These are phyloP conservation scores for Rhinocladiella similis DNA, from an alignment of 2,329 filamentous ascomycete species.

Conservation along the genomic window DNA sequence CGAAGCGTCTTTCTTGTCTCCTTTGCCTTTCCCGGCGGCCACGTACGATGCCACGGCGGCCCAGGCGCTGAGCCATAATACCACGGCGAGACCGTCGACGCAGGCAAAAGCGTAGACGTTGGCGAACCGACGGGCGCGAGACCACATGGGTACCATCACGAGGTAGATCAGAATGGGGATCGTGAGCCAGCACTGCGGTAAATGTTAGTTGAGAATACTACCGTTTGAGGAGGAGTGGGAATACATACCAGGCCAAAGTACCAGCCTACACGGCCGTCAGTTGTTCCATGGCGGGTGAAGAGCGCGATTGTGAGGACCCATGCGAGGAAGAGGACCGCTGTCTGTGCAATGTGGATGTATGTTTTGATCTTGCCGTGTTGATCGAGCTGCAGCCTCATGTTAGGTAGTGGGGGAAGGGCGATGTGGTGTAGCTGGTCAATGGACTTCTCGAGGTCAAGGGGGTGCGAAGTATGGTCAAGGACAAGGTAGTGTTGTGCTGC, in stretches of 20 bases:
- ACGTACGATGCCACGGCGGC: slow-evolving; percentile 59
- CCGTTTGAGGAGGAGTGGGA: no score
- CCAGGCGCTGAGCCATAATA: slow-evolving; percentile 63
- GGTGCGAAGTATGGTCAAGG: no score
- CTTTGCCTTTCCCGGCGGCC: slow-evolving; percentile 53
- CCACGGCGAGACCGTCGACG: slow-evolving; percentile 54
- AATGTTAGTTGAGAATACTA: no score
- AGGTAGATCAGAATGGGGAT: slow-evolving; percentile 61
- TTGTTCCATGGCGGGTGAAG: slow-evolving; percentile 54
- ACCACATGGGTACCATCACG: slow-evolving; percentile 61
- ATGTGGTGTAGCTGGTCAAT: neutral
- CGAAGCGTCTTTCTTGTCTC: slow-evolving; percentile 43
- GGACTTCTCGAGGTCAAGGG: no score
- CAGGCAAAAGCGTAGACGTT: slow-evolving; percentile 61
- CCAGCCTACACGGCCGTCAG: slow-evolving; percentile 56
- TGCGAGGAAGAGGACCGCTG: slow-evolving; percentile 57
- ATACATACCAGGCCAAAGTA: slow-evolving; percentile 48
- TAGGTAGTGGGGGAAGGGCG: neutral
- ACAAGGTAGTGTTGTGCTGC: no score
- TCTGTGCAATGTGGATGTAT: slow-evolving; percentile 55
- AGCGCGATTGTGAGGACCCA: slow-evolving; percentile 60
- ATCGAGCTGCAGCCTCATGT: slow-evolving; percentile 28
- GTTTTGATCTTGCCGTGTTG: slow-evolving; percentile 57
- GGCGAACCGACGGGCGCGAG: slow-evolving; percentile 57
- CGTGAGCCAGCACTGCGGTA: slow-evolving; percentile 57